Base-by-base conservation (phyloP, 2,329 filamentous ascomycete genomes). In the Fusarium pseudocircinatum region DNA sequence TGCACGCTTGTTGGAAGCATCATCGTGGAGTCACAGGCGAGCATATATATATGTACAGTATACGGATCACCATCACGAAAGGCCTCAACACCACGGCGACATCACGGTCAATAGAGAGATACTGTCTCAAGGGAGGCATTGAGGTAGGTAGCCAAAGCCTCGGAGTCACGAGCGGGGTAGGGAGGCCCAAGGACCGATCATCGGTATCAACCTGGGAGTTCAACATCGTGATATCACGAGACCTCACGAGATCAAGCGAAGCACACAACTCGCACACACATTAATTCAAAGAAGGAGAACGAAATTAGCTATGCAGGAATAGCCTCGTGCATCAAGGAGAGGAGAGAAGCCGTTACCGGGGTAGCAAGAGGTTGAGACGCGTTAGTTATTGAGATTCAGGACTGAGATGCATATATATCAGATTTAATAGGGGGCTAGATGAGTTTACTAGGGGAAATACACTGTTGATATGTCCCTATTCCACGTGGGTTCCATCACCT, bases 341-440 rank as follows among this genome's bases (percentile, higher is more conserved):
- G 14, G 32, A 37, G 36, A 28, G 42, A 16, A 47, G 30, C 28
- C n/a, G 58, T 52, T 57, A 24, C 43, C 18, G 46, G 61, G 56
- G 39, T 7, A 63, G 67, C 70, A 68, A 71, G 58, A 42, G 30
- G 24, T 30, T 22, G 20, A 52, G 70, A 72, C 67, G 13, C 30
- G 32, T n/a, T 43, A 10, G 14, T 34, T 26, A 40, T n/a, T 52
- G 62, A 32, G 22, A 20, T 32, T 22, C 63, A 64, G 36, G 44
- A 54, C 53, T 8, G 20, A 49, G 34, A 36, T 39, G 42, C 26
- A 56, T 43, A 18, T 68, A 72, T 63, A 68, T 59, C 26, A 61
- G 34, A 59, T 8, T 15, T 7, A 28, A 10, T 50, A 62, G 15
- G 18, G 50, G 26, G 20, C 6, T n/a, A 16, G 67, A 73, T 57